Base-by-base conservation (phyloP, 352 stramenopile species). In the Phytophthora aleatoria region DNA sequence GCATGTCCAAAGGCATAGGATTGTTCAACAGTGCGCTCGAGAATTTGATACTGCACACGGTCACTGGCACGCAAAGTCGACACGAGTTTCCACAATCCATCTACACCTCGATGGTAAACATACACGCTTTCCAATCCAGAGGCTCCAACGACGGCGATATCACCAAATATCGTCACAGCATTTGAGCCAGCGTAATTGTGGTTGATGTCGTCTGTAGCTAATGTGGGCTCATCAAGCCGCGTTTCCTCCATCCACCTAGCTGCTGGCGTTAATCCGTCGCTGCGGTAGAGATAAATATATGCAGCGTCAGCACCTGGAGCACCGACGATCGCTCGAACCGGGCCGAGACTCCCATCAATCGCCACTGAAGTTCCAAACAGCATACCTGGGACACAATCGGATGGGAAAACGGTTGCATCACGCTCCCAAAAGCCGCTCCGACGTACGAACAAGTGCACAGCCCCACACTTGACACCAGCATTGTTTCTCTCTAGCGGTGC, bases 111-210 rank as follows among this genome's bases (percentile, higher is more conserved):
- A 48, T 93, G 87, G 63, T 91, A 94, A 9, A 96, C 78, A 42
- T 82, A 94, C 9, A 90, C 73, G 9, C 70, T 74, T 57, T 91
- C 80, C 36, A 82, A 69, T 1, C 81, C 83, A 0, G 90, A 83
- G 1, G 92, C 94, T n/a, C 88, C 94, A 9, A 99, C 81, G 48
- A 97, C 94, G 6, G 87, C 88, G 24, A 98, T 68, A 49, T 98
- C 89, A 15, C 86, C 92, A 26, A 81, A 78, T 30, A 98, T 82
- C 0, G 77, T 85, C 11, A 98, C 85, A 3, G 80, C 81, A 45
- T 87, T 84, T 11, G 64, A 41, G 2, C 76, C 85, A n/a, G 57
- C 83, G 45, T 90, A 95, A 39, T 85, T 89, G 50, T 96, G 76
- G 0, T 78, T 89, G 2, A 77, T 68, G 16, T 76, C 57, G 24